Percentiles rank a stretch among this genome's conserved stretches.
Evolutionary conservation across 805 yeast species (phyloP).

Genomic region (Isabelozyma gotoi): DNA sequence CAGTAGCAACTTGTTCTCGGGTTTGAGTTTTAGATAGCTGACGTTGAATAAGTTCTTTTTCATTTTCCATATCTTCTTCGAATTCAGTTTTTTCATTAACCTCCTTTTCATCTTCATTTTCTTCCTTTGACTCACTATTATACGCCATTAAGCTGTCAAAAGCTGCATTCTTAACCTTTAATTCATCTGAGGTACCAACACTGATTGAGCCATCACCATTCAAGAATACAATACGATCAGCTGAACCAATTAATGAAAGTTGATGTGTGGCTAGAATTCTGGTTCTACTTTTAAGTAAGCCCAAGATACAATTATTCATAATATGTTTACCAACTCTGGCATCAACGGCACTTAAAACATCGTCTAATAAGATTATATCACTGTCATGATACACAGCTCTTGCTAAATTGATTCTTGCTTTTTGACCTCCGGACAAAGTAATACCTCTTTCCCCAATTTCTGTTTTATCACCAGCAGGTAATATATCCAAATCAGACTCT

Average conservation of each 20-base stretch:
- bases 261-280: constrained; percentile 84
- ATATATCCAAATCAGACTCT: constrained; percentile 58
- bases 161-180: constrained; percentile 37
- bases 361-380: constrained; percentile 72
- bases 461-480: constrained; percentile 75
- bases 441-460: constrained; percentile 87
- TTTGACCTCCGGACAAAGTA: constrained; percentile 87
- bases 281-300: constrained; percentile 57
- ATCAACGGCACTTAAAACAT: constrained; percentile 84
- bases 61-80: constrained; percentile 14
- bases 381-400: constrained; percentile 72
- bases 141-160: constrained; percentile 42
- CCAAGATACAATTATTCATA: constrained; percentile 65
- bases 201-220: constrained; percentile 63
- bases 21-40: constrained; percentile 8
- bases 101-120: constrained; percentile 13
- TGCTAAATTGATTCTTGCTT: constrained; percentile 77
- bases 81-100: constrained; percentile 12
- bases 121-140: constrained; percentile 20
- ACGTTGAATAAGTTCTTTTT: constrained; percentile 4
- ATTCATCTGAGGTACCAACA: constrained; percentile 59
- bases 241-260: constrained; percentile 63
- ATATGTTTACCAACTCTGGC: constrained; percentile 81
- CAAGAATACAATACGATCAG: constrained; percentile 71
- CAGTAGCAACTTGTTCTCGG: too few species aligned